Conservation (phyloP, 129 eudicot genomes). For the Artemisia argyi region DNA sequence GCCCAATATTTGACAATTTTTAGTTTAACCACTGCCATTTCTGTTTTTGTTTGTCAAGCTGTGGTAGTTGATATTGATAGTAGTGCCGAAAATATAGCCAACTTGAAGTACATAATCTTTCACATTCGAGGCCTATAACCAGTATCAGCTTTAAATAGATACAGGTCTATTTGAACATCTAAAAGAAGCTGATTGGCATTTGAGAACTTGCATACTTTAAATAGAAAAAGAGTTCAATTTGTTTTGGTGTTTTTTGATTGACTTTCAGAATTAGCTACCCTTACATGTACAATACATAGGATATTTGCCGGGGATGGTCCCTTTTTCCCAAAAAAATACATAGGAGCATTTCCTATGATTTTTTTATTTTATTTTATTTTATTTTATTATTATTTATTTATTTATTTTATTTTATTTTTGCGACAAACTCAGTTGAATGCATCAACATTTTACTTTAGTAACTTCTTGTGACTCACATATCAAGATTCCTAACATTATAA, state of each 20-base stretch:
- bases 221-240: constrained; percentile 1
- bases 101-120: neutral
- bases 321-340: too few species aligned
- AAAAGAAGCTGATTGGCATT: neutral
- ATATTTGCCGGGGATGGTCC: too few species aligned
- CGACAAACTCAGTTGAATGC: too few species aligned
- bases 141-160: neutral
- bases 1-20: constrained; percentile 9
- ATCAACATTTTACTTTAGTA: neutral
- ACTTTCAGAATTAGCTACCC: neutral
- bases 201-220: neutral
- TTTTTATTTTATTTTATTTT: too few species aligned
- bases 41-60: neutral
- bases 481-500: neutral
- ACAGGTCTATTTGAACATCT: neutral
- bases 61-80: neutral
- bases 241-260: neutral
- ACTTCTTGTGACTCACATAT: constrained; percentile 7
- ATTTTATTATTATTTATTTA: too few species aligned
- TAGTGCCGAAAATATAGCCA: neutral
- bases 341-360: too few species aligned
- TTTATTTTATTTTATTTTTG: too few species aligned
- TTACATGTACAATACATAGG: too few species aligned
- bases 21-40: constrained; percentile 12
- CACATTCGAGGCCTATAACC: neutral